phyloP scores from a whole-genome alignment of 202 grass and related monocot species.

The Panicum hallii region DNA sequence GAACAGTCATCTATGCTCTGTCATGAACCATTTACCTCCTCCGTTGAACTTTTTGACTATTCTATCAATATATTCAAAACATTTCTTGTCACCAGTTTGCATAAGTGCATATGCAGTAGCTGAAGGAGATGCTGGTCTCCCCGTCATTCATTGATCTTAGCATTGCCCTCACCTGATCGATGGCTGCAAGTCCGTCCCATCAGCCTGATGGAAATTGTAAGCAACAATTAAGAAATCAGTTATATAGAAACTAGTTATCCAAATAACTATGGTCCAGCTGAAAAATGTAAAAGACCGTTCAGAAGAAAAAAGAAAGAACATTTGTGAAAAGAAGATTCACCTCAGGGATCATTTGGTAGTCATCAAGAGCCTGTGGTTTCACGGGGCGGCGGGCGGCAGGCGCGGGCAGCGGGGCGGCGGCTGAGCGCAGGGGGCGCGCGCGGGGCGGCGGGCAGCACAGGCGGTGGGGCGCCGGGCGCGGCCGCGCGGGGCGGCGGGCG shows the following conservation, averaged over 20 bases:
- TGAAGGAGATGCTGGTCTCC: constrained; percentile 68
- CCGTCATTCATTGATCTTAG: constrained; percentile 70
- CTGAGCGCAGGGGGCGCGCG: too few relatives aligned
- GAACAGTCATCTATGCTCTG: neutral
- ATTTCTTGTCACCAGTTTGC: constrained; percentile 76
- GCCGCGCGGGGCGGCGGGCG: too few relatives aligned
- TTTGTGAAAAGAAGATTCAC: neutral
- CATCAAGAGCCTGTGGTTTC: constrained; percentile 26
- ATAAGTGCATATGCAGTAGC: constrained; percentile 83
- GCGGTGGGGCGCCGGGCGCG: too few relatives aligned
- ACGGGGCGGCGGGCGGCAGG: too few relatives aligned
- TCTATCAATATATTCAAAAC: constrained; percentile 68
- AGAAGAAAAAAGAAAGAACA: neutral
- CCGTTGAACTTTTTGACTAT: constrained; percentile 69
- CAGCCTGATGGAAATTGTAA: constrained; percentile 33
- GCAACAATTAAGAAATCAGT: neutral
- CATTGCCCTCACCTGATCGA: constrained; percentile 64
- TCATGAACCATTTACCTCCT: constrained; percentile 59
- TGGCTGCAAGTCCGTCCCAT: constrained; percentile 29
- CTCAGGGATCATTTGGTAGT: constrained; percentile 13
- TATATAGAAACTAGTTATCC: neutral
- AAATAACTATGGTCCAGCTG: neutral
- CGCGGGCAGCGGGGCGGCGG: too few relatives aligned
- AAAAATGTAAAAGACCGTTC: neutral
- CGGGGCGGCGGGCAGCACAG: too few relatives aligned